Evolutionary conservation across 331 rosid genomes (phyloP).

Genomic region (Pyrus hybrid): DNA sequence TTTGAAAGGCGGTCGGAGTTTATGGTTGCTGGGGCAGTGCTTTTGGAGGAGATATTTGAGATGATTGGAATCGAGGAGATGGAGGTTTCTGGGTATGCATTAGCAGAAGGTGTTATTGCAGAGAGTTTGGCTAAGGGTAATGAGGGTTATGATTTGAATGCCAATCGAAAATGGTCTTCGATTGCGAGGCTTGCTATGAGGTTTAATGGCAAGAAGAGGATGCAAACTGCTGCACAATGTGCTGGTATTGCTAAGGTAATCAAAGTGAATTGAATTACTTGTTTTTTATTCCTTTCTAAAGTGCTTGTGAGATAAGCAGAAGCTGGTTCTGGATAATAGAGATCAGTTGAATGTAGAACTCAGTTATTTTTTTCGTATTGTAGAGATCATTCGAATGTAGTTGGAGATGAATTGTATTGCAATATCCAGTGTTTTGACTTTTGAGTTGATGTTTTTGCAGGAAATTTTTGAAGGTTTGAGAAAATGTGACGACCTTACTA

Average conservation of each 20-base stretch:
- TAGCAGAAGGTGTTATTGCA: conserved; percentile 31
- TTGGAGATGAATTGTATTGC: background rate
- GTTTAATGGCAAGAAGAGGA: conserved; percentile 26
- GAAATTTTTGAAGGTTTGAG: conserved; percentile 14
- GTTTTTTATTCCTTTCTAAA: background rate
- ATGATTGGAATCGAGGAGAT: conserved; percentile 25
- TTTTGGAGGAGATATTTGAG: conserved; percentile 29
- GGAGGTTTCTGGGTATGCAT: conserved; percentile 29
- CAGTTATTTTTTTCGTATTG: no score
- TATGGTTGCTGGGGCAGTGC: conserved; percentile 29
- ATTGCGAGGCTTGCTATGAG: conserved; percentile 21
- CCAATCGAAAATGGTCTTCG: conserved; percentile 22
- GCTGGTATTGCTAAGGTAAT: conserved; percentile 26
- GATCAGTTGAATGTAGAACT: no score
- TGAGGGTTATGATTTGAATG: conserved; percentile 2
- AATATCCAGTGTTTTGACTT: background rate
- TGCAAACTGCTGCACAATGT: conserved; percentile 20
- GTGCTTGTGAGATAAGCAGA: background rate
- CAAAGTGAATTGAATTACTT: background rate
- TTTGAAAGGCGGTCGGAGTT: conserved; percentile 27
- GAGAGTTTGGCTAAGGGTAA: conserved; percentile 7
- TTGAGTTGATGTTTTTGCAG: background rate
- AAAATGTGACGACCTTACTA: background rate
- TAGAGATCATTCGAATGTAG: no score
- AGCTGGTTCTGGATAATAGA: background rate